These are phyloP conservation scores for Cucumis sativus DNA, from an alignment of 306 rosid genomes.

Conservation along the genomic window Cucumber_9930_V3 NC_026660.2:10005001-10005500, in stretches of 20 bases:
- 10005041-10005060: no score
- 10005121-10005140: not conserved
- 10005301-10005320: not conserved
- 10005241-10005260: conserved; percentile 21
- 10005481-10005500: conserved; percentile 45
- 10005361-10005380: conserved; percentile 11
- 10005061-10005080: not conserved
- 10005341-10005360: not conserved
- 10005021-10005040: not conserved
- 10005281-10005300: conserved; percentile 10
- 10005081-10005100: no score
- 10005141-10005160: not conserved
- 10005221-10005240: conserved; percentile 12
- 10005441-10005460: conserved; percentile 41
- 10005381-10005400: conserved; percentile 16
- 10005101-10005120: not conserved
- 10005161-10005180: not conserved
- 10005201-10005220: no score
- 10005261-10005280: conserved; percentile 40
- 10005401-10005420: conserved; percentile 32
- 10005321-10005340: not conserved
- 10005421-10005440: conserved; percentile 55
- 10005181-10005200: no score
- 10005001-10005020: no score
- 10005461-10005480: conserved; percentile 41